Percentiles rank a stretch among this genome's conserved stretches.
These are phyloP conservation scores for Daedalea quercina DNA, from an alignment of 768 basidiomycete species.

Conservation along the genomic window DNA sequence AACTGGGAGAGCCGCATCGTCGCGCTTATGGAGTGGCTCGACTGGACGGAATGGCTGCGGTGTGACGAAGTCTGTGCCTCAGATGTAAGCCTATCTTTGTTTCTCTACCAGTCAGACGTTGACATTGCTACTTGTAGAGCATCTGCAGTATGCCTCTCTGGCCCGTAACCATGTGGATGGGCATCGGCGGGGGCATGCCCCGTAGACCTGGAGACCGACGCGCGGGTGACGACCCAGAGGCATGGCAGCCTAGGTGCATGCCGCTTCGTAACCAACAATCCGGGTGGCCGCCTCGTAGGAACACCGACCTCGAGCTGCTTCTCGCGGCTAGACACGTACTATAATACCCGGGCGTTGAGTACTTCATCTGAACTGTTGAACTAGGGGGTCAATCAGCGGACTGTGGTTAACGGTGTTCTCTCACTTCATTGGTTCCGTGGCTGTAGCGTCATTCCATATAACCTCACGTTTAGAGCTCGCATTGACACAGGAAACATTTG, in stretches of 20 bases:
- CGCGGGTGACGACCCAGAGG: background rate
- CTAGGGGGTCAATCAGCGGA: no score
- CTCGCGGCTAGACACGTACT: background rate
- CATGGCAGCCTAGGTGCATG: background rate
- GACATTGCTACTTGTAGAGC: background rate
- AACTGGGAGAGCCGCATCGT: conserved; percentile 1
- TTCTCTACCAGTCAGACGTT: background rate
- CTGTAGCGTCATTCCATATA: no score
- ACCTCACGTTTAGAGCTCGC: no score
- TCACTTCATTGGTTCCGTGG: no score
- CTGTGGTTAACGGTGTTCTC: no score
- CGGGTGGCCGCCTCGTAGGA: background rate
- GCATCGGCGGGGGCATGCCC: background rate
- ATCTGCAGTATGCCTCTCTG: conserved; percentile 4
- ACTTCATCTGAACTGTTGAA: background rate
- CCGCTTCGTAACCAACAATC: background rate
- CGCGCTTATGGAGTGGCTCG: conserved; percentile 4
- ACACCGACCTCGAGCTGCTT: background rate
- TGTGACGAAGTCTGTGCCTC: conserved; percentile 3
- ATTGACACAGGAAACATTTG: no score
- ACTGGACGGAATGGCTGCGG: conserved; percentile 7
- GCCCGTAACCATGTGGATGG: background rate
- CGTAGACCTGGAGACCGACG: background rate
- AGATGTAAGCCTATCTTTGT: background rate
- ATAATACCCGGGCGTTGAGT: background rate